A percentile compares a stretch with the other conserved stretches of the same genome.
These are phyloP conservation scores for Fraxinus cuspidata DNA, from an alignment of 257 asterid species.

Conservation along the genomic window DNA sequence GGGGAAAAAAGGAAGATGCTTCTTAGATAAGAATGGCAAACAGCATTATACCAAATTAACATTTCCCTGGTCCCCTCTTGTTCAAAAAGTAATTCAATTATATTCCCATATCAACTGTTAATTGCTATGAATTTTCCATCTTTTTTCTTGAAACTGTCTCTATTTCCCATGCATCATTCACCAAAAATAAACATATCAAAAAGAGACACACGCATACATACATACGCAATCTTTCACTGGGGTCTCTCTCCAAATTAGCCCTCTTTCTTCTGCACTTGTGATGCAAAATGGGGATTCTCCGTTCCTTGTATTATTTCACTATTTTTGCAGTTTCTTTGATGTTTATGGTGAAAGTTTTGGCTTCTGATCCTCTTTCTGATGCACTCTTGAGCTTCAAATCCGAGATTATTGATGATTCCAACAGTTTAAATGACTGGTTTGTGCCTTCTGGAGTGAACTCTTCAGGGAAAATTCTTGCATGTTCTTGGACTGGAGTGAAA, in stretches of 20 bases:
- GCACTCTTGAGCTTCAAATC: conserved; percentile 79
- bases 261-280: conserved; percentile 33
- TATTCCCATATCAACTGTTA: conserved; percentile 39
- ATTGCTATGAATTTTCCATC: conserved; percentile 28
- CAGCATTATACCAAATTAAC: conserved; percentile 41
- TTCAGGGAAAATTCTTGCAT: conserved; percentile 49
- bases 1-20: conserved; percentile 32
- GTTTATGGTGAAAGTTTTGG: conserved; percentile 27
- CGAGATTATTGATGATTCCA: conserved; percentile 58
- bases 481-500: conserved; percentile 83
- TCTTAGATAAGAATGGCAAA: conserved; percentile 44
- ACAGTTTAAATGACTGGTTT: conserved; percentile 62
- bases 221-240: conserved; percentile 23
- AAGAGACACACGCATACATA: conserved; percentile 21
- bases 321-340: conserved; percentile 36
- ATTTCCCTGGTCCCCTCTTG: conserved; percentile 46
- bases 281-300: conserved; percentile 77
- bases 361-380: conserved; percentile 74
- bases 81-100: conserved; percentile 50
- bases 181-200: conserved; percentile 27
- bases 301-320: conserved; percentile 31
- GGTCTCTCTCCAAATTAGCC: conserved; percentile 34
- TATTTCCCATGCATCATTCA: conserved; percentile 77
- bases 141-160: conserved; percentile 46
- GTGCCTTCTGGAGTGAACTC: conserved; percentile 36